A percentile compares a stretch with the other conserved stretches of the same genome.
phyloP scores from a whole-genome alignment of 768 basidiomycete genomes.

The Jaapia argillacea region DNA sequence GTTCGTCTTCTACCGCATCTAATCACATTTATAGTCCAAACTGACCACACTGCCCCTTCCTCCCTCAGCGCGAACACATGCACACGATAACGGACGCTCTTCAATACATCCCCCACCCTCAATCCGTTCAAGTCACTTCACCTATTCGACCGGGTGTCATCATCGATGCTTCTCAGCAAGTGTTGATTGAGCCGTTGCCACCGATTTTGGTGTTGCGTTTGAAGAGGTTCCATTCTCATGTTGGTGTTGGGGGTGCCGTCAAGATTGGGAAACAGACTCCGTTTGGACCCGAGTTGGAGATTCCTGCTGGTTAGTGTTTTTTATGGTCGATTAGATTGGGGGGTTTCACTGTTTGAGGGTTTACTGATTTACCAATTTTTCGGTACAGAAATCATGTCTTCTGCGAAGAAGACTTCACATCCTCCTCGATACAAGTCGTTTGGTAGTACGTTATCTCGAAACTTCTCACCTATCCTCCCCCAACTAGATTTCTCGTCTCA shows the following conservation, averaged over 20 bases:
- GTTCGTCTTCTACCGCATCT: slow-evolving; percentile 22
- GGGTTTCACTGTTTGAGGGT: too few relatives aligned
- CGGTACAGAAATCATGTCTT: slow-evolving; percentile 60
- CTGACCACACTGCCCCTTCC: too few relatives aligned
- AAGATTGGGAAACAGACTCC: slow-evolving; percentile 79
- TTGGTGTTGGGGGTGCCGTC: slow-evolving; percentile 60
- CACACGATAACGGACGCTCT: slow-evolving; percentile 79
- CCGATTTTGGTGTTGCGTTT: slow-evolving; percentile 81
- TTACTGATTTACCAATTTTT: neutral
- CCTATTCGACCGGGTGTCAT: slow-evolving; percentile 44
- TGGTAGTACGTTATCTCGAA: slow-evolving; percentile 43
- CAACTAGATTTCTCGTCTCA: neutral
- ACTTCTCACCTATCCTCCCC: slow-evolving; percentile 1
- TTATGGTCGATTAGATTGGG: too few relatives aligned
- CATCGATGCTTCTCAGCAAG: slow-evolving; percentile 63
- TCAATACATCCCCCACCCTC: slow-evolving; percentile 63
- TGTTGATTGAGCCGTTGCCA: slow-evolving; percentile 75
- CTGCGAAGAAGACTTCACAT: slow-evolving; percentile 33
- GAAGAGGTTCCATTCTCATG: slow-evolving; percentile 87
- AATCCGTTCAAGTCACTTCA: slow-evolving; percentile 66
- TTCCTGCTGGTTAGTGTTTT: slow-evolving; percentile 72
- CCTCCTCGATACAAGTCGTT: slow-evolving; percentile 69
- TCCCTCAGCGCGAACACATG: slow-evolving; percentile 65
- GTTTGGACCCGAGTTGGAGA: slow-evolving; percentile 69
- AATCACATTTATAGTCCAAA: slow-evolving; percentile 1